A percentile compares a stretch with the other conserved stretches of the same genome.
These are phyloP conservation scores for Ramalina peruviana DNA, from an alignment of 495 filamentous ascomycete genomes.

Conservation along the genomic window DNA sequence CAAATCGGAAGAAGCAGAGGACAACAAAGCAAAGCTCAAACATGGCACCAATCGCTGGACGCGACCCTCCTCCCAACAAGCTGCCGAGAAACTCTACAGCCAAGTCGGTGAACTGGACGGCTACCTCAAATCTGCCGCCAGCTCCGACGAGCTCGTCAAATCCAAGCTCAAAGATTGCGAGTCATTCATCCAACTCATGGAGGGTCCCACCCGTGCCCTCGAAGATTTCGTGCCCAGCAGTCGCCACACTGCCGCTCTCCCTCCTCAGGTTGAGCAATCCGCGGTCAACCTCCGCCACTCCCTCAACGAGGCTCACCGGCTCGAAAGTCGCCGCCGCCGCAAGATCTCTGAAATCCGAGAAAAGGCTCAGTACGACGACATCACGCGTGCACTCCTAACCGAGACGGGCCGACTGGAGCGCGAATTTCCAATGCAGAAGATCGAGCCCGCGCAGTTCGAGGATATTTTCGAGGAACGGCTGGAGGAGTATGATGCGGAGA, in stretches of 20 bases:
- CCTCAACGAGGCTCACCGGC: conserved; percentile 67
- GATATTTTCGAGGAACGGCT: conserved; percentile 76
- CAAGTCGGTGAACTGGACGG: conserved; percentile 69
- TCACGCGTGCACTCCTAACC: conserved; percentile 62
- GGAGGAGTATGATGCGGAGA: conserved; percentile 62
- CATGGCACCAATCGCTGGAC: conserved; percentile 84
- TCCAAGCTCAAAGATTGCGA: conserved; percentile 67
- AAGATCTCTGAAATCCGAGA: conserved; percentile 62
- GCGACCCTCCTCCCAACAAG: conserved; percentile 51
- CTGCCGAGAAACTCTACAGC: conserved; percentile 60
- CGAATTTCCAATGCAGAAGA: conserved; percentile 65
- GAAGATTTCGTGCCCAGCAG: conserved; percentile 84
- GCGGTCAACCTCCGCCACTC: conserved; percentile 56
- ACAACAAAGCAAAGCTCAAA: conserved; percentile 56
- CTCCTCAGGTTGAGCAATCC: conserved; percentile 65
- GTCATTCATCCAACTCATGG: conserved; percentile 56
- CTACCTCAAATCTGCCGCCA: conserved; percentile 74
- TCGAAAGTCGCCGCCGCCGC: conserved; percentile 63
- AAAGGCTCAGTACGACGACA: conserved; percentile 76
- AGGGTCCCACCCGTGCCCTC: conserved; percentile 61
- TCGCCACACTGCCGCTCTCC: conserved; percentile 52
- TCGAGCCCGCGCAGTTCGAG: conserved; percentile 82
- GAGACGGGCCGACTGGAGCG: conserved; percentile 79
- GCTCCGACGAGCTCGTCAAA: conserved; percentile 67
- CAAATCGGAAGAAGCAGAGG: conserved; percentile 67